phyloP scores from a whole-genome alignment of 1,284 basidiomycete genomes.

The Boletus sp. region DNA sequence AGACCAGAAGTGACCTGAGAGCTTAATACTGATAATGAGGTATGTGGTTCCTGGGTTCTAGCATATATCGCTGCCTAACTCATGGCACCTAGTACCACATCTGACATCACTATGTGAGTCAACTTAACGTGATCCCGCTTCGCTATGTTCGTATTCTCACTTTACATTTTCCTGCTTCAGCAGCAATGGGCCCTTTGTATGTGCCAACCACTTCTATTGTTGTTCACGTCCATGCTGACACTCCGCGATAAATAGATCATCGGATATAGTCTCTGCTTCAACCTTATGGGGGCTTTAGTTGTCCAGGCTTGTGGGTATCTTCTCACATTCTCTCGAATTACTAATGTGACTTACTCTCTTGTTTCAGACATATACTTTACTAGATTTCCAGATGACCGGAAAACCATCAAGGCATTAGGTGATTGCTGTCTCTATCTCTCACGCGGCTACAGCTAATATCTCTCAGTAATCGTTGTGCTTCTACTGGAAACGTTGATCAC shows the following conservation, averaged over 20 bases:
- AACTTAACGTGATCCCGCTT: background rate
- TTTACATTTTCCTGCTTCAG: background rate
- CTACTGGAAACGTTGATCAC: slow-evolving; percentile 20
- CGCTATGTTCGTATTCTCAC: background rate
- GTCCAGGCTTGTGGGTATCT: slow-evolving; percentile 4
- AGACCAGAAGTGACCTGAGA: background rate
- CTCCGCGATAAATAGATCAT: background rate
- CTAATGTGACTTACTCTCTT: background rate
- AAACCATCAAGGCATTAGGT: slow-evolving; percentile 7
- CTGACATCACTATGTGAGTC: too few relatives aligned
- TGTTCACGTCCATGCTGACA: background rate
- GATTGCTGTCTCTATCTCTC: background rate
- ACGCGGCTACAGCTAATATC: background rate
- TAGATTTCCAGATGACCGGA: slow-evolving; percentile 8
- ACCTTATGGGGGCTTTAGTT: slow-evolving; percentile 4
- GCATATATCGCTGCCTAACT: background rate
- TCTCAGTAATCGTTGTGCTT: slow-evolving; percentile 13
- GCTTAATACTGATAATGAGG: background rate
- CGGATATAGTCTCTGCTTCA: slow-evolving; percentile 6
- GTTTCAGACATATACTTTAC: slow-evolving; percentile 14
- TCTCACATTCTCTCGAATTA: background rate
- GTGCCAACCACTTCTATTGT: background rate
- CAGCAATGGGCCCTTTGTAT: slow-evolving; percentile 4
- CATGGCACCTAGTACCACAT: background rate
- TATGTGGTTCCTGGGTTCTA: background rate